A percentile compares a stretch with the other conserved stretches of the same genome.
Conservation (phyloP, 1,284 basidiomycete species). For the Salmacisia buchloeana region DNA sequence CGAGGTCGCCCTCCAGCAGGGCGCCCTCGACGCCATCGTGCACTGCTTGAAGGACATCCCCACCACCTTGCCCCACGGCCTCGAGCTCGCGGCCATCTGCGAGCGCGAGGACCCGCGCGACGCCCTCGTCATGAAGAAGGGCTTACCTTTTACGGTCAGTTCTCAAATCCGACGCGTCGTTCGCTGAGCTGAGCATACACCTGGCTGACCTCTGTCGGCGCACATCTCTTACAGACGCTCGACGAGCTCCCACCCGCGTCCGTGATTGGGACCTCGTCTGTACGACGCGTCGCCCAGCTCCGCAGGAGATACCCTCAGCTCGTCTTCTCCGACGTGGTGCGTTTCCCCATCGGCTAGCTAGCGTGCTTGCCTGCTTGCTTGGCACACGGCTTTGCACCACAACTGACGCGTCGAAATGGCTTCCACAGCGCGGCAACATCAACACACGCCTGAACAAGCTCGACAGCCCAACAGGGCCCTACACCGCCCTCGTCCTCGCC, state of each 20-base stretch:
- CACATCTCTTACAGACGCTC: no score
- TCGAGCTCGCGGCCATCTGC: conserved; percentile 76
- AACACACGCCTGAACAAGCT: conserved; percentile 81
- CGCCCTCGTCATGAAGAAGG: conserved; percentile 78
- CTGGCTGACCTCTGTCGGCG: not conserved
- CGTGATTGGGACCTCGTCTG: conserved; percentile 88
- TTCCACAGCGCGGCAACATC: conserved; percentile 49
- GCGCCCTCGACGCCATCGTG: conserved; percentile 81
- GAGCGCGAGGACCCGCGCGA: conserved; percentile 86
- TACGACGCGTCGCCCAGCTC: conserved; percentile 85
- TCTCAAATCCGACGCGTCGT: not conserved
- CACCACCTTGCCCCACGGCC: conserved; percentile 75
- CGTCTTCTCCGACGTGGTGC: conserved; percentile 80
- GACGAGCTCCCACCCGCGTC: conserved; percentile 81
- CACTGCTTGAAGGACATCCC: conserved; percentile 94
- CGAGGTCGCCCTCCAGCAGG: conserved; percentile 70
- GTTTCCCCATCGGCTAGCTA: conserved; percentile 49
- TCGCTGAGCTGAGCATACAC: no score
- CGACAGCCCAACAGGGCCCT: conserved; percentile 76
- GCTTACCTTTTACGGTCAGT: conserved; percentile 58
- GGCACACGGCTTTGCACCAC: not conserved
- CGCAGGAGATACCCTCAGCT: conserved; percentile 72
- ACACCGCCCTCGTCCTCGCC: conserved; percentile 84
- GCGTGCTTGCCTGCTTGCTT: not conserved
- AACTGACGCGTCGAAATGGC: conserved; percentile 14